Evolutionary conservation across 495 filamentous ascomycete genomes (phyloP).

Genomic region (Lichina pygmaea): DNA sequence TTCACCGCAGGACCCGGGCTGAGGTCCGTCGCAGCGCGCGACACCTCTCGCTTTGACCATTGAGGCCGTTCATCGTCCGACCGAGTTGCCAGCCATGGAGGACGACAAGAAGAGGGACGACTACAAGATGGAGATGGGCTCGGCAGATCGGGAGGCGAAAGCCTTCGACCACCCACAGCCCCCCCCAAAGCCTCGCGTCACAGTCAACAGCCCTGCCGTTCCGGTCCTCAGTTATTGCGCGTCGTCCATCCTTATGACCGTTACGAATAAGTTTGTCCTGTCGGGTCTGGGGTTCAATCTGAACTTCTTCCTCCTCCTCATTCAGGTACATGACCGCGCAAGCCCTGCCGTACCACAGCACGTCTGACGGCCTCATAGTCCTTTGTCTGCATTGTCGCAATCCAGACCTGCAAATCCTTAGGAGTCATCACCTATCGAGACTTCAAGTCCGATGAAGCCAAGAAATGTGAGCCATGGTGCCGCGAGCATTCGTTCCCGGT

Average conservation of each 20-base stretch:
- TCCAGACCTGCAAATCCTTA: slow-evolving; percentile 54
- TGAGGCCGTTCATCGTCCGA: no score
- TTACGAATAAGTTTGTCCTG: slow-evolving; percentile 96
- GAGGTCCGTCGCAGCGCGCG: no score
- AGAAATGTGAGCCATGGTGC: slow-evolving; percentile 42
- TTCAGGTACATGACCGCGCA: slow-evolving; percentile 43
- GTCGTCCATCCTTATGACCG: slow-evolving; percentile 92
- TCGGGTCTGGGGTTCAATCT: slow-evolving; percentile 79
- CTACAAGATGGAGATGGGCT: slow-evolving; percentile 43
- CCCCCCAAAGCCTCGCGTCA: not conserved
- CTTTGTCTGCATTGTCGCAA: slow-evolving; percentile 71
- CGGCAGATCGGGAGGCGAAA: slow-evolving; percentile 6
- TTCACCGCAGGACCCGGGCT: no score
- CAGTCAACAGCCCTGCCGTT: slow-evolving; percentile 40
- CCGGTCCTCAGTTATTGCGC: slow-evolving; percentile 79
- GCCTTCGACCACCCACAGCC: slow-evolving; percentile 1
- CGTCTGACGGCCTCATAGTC: slow-evolving; percentile 24
- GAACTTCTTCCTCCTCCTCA: slow-evolving; percentile 77
- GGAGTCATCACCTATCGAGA: slow-evolving; percentile 77
- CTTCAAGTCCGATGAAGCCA: slow-evolving; percentile 73
- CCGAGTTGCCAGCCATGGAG: slow-evolving; percentile 18
- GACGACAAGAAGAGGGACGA: slow-evolving; percentile 77
- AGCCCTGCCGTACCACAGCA: slow-evolving; percentile 4
- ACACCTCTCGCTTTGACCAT: no score
- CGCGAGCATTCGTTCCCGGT: not conserved